Percentiles rank a stretch among this genome's conserved stretches.
Evolutionary conservation across 495 filamentous ascomycete species (phyloP).

Genomic region (Aspergillus funiculosus): DNA sequence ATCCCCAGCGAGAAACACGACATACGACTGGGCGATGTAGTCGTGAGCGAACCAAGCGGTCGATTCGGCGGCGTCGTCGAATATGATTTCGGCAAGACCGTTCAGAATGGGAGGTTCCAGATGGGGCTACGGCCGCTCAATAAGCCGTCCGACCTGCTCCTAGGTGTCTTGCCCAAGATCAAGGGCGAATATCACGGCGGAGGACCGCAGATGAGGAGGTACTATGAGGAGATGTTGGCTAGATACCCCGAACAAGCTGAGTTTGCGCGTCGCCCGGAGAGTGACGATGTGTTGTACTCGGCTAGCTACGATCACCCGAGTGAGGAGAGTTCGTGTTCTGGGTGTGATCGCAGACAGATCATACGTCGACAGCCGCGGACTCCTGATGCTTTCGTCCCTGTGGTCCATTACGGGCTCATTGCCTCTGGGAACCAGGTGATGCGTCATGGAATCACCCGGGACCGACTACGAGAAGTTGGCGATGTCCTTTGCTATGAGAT

Average conservation of each 20-base stretch:
- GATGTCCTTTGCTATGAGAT: slow-evolving; percentile 1
- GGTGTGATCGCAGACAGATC: background rate
- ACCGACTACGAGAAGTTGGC: background rate
- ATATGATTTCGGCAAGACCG: slow-evolving; percentile 36
- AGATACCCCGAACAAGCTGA: too few relatives aligned
- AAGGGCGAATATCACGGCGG: too few relatives aligned
- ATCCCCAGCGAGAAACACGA: slow-evolving; percentile 21
- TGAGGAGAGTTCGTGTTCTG: background rate
- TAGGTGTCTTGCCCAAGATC: too few relatives aligned
- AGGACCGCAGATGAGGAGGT: too few relatives aligned
- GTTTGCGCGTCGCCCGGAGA: background rate
- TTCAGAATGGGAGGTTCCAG: slow-evolving; percentile 23
- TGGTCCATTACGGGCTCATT: background rate
- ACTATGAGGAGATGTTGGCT: too few relatives aligned
- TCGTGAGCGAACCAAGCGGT: slow-evolving; percentile 25
- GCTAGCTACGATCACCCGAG: background rate
- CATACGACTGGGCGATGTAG: slow-evolving; percentile 35
- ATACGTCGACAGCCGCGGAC: background rate
- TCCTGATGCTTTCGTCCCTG: background rate
- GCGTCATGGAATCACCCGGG: background rate
- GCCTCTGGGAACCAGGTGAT: background rate
- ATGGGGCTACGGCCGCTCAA: slow-evolving; percentile 35
- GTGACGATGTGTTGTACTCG: background rate
- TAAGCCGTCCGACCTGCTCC: slow-evolving; percentile 25
- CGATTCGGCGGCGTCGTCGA: slow-evolving; percentile 27